A percentile compares a stretch with the other conserved stretches of the same genome.
phyloP scores from a whole-genome alignment of 495 filamentous ascomycete species.

The Astrothelium subdiscretum region DNA sequence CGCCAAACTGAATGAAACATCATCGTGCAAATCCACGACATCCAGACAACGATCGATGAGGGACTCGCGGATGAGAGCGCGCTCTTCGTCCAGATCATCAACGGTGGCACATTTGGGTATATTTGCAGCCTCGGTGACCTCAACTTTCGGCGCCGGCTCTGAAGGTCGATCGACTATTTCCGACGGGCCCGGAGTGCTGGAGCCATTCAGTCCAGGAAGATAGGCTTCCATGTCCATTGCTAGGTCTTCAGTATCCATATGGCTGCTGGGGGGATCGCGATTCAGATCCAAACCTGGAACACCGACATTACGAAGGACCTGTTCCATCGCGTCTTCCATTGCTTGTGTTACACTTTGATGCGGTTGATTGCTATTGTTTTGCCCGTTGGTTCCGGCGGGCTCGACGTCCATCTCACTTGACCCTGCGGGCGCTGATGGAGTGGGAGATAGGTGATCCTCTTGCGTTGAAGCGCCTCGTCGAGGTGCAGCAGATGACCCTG shows the following conservation, averaged over 20 bases:
- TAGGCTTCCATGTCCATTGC: not conserved
- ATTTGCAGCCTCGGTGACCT: slow-evolving; percentile 13
- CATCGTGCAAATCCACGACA: slow-evolving; percentile 73
- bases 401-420: not conserved
- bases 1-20: slow-evolving; percentile 82
- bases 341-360: not conserved
- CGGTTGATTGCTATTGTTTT: not conserved
- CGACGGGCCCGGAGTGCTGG: not conserved
- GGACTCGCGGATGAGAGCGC: slow-evolving; percentile 57
- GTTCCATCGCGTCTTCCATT: not conserved
- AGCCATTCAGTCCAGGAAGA: not conserved
- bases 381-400: not conserved
- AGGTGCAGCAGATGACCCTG: not conserved
- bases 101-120: slow-evolving; percentile 44
- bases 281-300: not conserved
- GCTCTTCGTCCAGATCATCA: slow-evolving; percentile 73
- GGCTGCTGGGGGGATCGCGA: not conserved
- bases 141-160: not conserved
- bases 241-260: not conserved
- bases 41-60: slow-evolving; percentile 85
- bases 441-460: not conserved
- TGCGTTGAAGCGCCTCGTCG: not conserved
- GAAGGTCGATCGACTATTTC: not conserved
- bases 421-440: not conserved
- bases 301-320: not conserved